Evolutionary conservation across 768 basidiomycete genomes (phyloP).

Genomic region (Piloderma croceum): DNA sequence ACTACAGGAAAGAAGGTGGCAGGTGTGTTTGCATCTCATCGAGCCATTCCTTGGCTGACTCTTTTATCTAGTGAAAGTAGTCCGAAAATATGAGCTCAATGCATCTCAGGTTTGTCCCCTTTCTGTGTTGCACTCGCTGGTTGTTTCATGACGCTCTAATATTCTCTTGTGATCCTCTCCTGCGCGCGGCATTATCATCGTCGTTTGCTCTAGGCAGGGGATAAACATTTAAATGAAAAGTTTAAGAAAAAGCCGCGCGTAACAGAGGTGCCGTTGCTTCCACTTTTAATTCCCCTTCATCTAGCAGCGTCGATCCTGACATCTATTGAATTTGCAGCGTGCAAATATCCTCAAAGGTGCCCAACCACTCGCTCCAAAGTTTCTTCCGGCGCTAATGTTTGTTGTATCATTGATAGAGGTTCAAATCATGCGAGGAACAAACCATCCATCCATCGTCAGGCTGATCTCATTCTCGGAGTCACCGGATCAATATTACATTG

Average conservation of each 20-base stretch:
- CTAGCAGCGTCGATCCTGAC: conserved; percentile 14
- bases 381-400: too few species aligned
- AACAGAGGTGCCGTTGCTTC: conserved; percentile 76
- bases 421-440: conserved; percentile 95
- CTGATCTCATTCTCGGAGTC: conserved; percentile 91
- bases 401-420: conserved; percentile 64
- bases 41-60: conserved; percentile 12
- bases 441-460: conserved; percentile 90
- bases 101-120: conserved; percentile 75
- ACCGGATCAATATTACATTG: conserved; percentile 86
- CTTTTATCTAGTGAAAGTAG: conserved; percentile 74
- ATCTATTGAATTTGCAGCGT: conserved; percentile 71
- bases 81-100: conserved; percentile 89
- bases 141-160: conserved; percentile 19
- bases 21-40: conserved; percentile 41
- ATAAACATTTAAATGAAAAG: conserved; percentile 88
- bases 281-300: conserved; percentile 4
- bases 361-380: conserved; percentile 8
- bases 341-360: conserved; percentile 94
- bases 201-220: conserved; percentile 58
- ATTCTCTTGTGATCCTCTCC: conserved; percentile 18
- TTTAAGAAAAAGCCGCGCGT: conserved; percentile 98
- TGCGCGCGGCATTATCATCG: conserved; percentile 29
- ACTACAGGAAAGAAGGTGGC: conserved; percentile 75
- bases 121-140: conserved; percentile 22